Percentiles rank a stretch among this genome's conserved stretches.
Conservation (phyloP, 352 stramenopile species). For the Pythium aquatile region DNA sequence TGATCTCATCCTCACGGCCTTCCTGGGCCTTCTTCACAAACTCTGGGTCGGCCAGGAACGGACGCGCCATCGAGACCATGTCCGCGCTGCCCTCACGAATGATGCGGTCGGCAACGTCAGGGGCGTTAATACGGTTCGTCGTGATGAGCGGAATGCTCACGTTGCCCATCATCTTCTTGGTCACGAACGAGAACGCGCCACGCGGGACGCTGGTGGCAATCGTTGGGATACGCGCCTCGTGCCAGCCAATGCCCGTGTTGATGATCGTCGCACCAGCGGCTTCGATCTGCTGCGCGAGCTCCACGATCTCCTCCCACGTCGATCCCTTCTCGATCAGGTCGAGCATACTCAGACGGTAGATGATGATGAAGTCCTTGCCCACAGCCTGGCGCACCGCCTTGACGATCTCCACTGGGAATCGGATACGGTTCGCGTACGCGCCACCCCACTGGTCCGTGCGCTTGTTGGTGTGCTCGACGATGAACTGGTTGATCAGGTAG, state of each 20-base stretch:
- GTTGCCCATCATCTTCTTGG: constrained; percentile 86
- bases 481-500: constrained; percentile 99
- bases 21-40: constrained; percentile 93
- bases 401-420: constrained; percentile 95
- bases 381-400: constrained; percentile 85
- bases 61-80: constrained; percentile 87
- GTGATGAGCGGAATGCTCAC: constrained; percentile 93
- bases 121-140: constrained; percentile 98
- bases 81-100: constrained; percentile 82
- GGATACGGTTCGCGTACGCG: constrained; percentile 92
- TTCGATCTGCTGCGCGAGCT: constrained; percentile 91
- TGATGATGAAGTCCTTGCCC: constrained; percentile 96
- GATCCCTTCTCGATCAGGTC: constrained; percentile 94
- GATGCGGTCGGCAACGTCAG: constrained; percentile 88
- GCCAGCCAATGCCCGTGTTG: constrained; percentile 99
- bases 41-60: constrained; percentile 94
- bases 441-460: constrained; percentile 95
- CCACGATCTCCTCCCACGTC: constrained; percentile 86
- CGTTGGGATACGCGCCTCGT: constrained; percentile 96
- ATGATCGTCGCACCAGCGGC: constrained; percentile 94
- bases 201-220: constrained; percentile 96
- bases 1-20: constrained; percentile 92
- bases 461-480: constrained; percentile 94
- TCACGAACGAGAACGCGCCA: constrained; percentile 94
- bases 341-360: constrained; percentile 96